phyloP scores from a whole-genome alignment of 148 eudicot genomes.

The Nyssa sinensis region DNA sequence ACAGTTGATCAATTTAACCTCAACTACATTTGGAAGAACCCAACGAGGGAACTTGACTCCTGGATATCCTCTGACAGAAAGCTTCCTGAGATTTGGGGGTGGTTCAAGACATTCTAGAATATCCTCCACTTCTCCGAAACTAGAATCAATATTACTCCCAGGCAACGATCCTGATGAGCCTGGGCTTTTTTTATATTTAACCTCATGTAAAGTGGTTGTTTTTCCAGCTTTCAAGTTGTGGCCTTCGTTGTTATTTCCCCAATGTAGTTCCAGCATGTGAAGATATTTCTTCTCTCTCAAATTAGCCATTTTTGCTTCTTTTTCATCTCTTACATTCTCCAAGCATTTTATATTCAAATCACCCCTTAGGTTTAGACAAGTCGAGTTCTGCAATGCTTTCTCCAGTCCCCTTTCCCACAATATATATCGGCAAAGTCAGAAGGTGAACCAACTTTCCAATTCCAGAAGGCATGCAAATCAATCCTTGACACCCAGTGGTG shows the following conservation, averaged over 20 bases:
- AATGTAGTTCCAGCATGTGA: background rate
- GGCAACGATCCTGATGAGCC: background rate
- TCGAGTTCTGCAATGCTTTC: conserved; percentile 16
- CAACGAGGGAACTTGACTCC: conserved; percentile 21
- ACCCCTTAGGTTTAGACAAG: conserved; percentile 11
- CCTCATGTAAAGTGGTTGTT: background rate
- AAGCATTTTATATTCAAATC: conserved; percentile 16
- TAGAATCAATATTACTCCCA: background rate
- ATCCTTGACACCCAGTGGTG: background rate
- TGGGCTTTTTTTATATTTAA: no score
- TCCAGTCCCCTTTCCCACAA: background rate
- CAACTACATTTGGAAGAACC: conserved; percentile 18
- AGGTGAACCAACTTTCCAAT: conserved; percentile 13
- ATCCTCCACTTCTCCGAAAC: background rate
- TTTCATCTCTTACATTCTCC: conserved; percentile 5
- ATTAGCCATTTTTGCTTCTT: conserved; percentile 18
- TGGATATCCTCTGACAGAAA: conserved; percentile 11
- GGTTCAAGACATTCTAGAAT: conserved; percentile 18
- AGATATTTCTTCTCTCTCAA: conserved; percentile 14
- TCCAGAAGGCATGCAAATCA: conserved; percentile 5
- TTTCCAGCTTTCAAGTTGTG: background rate
- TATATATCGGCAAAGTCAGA: conserved; percentile 16
- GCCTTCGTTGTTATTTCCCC: conserved; percentile 6
- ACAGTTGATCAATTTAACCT: conserved; percentile 12
- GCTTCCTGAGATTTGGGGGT: conserved; percentile 13